Conservation (phyloP, 768 basidiomycete species). For the Pleurotus salmoneostramineus region DNA sequence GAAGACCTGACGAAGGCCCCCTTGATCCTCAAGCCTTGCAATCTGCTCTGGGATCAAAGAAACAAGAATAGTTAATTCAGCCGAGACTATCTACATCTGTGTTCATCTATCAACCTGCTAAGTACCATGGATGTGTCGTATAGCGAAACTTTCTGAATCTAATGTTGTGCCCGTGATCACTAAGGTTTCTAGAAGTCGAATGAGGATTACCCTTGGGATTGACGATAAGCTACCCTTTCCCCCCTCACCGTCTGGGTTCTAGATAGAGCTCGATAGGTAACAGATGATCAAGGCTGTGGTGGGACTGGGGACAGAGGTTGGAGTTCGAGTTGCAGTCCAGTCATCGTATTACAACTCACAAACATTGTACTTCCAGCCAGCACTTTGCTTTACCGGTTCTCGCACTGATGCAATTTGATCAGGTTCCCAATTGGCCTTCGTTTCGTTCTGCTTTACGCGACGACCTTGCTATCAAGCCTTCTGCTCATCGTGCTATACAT, state of each 20-base stretch:
- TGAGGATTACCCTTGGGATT: too few relatives aligned
- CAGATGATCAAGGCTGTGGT: not conserved
- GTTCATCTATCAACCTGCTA: not conserved
- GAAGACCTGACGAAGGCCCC: conserved; percentile 51
- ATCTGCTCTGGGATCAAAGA: not conserved
- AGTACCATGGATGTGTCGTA: too few relatives aligned
- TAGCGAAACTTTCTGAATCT: too few relatives aligned
- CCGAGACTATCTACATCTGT: not conserved
- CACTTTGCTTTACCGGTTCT: not conserved
- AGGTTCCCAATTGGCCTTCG: not conserved
- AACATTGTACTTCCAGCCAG: too few relatives aligned
- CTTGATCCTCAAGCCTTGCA: conserved; percentile 6
- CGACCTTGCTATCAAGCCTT: too few relatives aligned
- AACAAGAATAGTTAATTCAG: not conserved
- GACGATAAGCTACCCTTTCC: not conserved
- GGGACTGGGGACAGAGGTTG: too few relatives aligned
- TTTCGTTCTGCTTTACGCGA: too few relatives aligned
- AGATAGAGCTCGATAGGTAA: not conserved
- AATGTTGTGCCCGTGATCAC: too few relatives aligned
- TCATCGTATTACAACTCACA: too few relatives aligned
- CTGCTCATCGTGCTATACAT: too few relatives aligned
- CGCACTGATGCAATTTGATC: not conserved
- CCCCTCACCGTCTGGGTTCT: not conserved
- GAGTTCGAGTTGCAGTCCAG: too few relatives aligned
- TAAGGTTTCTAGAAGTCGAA: too few relatives aligned